These are phyloP conservation scores for Cyberlindnera euphorbiae DNA, from an alignment of 805 yeast species.

Conservation along the genomic window DNA sequence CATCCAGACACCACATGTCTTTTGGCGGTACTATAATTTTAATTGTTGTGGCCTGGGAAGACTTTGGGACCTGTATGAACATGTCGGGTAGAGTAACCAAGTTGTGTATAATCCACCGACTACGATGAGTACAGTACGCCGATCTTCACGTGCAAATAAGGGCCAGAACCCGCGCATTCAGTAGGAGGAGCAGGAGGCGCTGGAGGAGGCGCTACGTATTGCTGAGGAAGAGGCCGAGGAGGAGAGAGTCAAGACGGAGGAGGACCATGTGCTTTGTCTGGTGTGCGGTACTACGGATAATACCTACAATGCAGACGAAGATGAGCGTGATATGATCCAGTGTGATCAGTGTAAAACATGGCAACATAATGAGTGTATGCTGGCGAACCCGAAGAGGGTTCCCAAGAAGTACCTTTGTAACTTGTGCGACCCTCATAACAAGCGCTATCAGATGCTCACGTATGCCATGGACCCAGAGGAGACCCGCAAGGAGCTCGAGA, in stretches of 20 bases:
- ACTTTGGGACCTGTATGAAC: too few species aligned
- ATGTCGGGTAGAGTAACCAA: too few species aligned
- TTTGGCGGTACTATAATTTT: too few species aligned
- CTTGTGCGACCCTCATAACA: slow-evolving; percentile 40
- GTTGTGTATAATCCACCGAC: neutral
- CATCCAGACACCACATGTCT: too few species aligned
- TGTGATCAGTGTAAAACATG: slow-evolving; percentile 65
- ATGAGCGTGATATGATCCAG: slow-evolving; percentile 51
- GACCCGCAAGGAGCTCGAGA: slow-evolving; percentile 13
- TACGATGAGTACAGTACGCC: slow-evolving; percentile 29
- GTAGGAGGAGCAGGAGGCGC: slow-evolving; percentile 22
- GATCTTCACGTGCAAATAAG: slow-evolving; percentile 39
- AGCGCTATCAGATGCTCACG: slow-evolving; percentile 30
- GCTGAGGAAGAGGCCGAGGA: slow-evolving; percentile 11
- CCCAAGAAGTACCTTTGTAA: slow-evolving; percentile 52
- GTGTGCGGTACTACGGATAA: slow-evolving; percentile 58
- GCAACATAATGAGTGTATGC: slow-evolving; percentile 68
- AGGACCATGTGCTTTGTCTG: slow-evolving; percentile 44
- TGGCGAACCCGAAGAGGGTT: slow-evolving; percentile 33
- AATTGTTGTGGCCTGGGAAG: too few species aligned
- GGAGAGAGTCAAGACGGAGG: slow-evolving; percentile 20
- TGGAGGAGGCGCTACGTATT: slow-evolving; percentile 26
- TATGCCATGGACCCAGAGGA: slow-evolving; percentile 27
- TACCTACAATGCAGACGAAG: slow-evolving; percentile 55
- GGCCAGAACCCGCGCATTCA: slow-evolving; percentile 33